Percentiles rank a stretch among this genome's conserved stretches.
These are phyloP conservation scores for Apiotrichum gracile DNA, from an alignment of 1,284 basidiomycete genomes.

Conservation along the genomic window DNA sequence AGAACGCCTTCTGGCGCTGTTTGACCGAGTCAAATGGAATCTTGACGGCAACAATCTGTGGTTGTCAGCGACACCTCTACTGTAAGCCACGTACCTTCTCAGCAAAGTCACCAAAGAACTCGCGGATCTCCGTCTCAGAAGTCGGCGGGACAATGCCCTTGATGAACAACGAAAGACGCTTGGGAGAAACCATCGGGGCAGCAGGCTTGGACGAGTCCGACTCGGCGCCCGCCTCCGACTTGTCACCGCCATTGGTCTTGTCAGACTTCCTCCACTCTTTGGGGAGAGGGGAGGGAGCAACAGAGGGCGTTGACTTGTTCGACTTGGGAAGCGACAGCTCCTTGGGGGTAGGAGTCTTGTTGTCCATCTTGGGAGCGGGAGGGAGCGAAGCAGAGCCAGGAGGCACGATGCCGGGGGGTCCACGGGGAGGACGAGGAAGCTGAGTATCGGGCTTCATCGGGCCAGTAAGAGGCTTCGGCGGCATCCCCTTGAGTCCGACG, in stretches of 20 bases:
- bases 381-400: background rate
- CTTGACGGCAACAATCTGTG: slow-evolving; percentile 65
- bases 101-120: slow-evolving; percentile 56
- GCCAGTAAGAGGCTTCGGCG: slow-evolving; percentile 5
- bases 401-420: slow-evolving; percentile 6
- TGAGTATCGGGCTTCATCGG: background rate
- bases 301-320: slow-evolving; percentile 10
- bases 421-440: slow-evolving; percentile 16
- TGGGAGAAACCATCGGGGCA: too few relatives aligned
- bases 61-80: background rate
- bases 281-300: slow-evolving; percentile 8
- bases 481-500: slow-evolving; percentile 7
- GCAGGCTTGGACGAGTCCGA: slow-evolving; percentile 60
- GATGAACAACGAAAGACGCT: slow-evolving; percentile 81
- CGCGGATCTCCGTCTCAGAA: slow-evolving; percentile 63
- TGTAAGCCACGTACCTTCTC: slow-evolving; percentile 28
- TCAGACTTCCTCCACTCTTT: slow-evolving; percentile 54
- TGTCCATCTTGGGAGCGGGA: slow-evolving; percentile 4
- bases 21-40: slow-evolving; percentile 53
- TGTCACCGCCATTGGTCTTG: slow-evolving; percentile 4
- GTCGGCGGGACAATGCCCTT: slow-evolving; percentile 56
- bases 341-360: slow-evolving; percentile 10
- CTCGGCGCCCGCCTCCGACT: slow-evolving; percentile 42
- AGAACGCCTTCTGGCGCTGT: slow-evolving; percentile 47
- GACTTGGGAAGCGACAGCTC: background rate